Evolutionary conservation across 768 basidiomycete species (phyloP), one percentile per base, ranked within the genome.

Genomic region (Boletellus ananas): DNA sequence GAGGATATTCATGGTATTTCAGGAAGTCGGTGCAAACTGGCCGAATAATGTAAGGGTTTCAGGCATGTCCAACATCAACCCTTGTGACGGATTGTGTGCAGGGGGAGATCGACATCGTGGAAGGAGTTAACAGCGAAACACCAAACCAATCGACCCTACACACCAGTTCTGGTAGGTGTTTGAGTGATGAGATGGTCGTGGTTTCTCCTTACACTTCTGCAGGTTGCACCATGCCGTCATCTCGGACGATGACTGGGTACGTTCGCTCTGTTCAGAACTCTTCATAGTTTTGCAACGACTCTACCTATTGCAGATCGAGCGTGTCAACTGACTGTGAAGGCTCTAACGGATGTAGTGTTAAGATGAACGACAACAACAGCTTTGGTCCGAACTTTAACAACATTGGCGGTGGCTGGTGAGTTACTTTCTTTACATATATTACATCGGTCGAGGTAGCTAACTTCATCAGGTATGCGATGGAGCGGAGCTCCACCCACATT

Each of bases 331-430:
- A 72, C 34, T 73, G 71, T 50, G 40, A 64, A 38, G 59, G 50
- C 20, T 51, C 55, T 56, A 3, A 36, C 5, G 71, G 70, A 31
- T 73, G 73, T 47, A 60, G 69, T n/a, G 67, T 73, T 11, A 5
- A 12, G 1, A 11, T 53, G n/a, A 43, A 50, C 4, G 61, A 65
- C 23, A 46, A 23, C 7, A 65, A 63, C n/a, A 70, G 67, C 41
- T 73, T 57, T 39, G 73, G 73, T 1, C 60, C 68, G 4, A 43
- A 47, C 11, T 73, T 74, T 57, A 74, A 74, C 39, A 17, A n/a
- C 2, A 29, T 20, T 14, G 73, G 73, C 8, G 73, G 73, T n/a
- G 72, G 73, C 25, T 74, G 66, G 66, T 71, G 18, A 43, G 5
- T 49, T n/a, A n/a, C n/a, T n/a, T n/a, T n/a, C n/a, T n/a, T n/a